These are phyloP conservation scores for Medicago arabica DNA, from an alignment of 306 rosid genomes.

Conservation along the genomic window DNA sequence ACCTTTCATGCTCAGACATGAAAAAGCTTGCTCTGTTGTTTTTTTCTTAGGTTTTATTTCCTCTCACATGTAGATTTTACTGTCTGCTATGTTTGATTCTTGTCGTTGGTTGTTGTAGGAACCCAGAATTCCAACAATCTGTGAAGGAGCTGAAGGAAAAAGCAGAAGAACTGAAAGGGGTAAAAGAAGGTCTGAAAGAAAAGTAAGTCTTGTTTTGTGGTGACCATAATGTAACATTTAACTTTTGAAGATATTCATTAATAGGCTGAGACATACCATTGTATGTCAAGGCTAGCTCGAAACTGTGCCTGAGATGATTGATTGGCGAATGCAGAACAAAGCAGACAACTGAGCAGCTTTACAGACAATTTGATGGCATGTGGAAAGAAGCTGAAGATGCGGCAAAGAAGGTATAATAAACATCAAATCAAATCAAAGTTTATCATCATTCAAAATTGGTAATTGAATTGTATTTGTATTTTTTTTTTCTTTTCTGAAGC, in stretches of 20 bases:
- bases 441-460: slow-evolving; percentile 11
- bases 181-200: slow-evolving; percentile 73
- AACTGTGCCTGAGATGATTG: slow-evolving; percentile 87
- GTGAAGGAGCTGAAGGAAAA: slow-evolving; percentile 80
- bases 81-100: slow-evolving; percentile 8
- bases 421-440: slow-evolving; percentile 25
- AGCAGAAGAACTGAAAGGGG: slow-evolving; percentile 80
- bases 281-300: slow-evolving; percentile 95
- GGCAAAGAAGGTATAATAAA: slow-evolving; percentile 72
- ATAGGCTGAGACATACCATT: slow-evolving; percentile 91
- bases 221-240: slow-evolving; percentile 28
- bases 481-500: not conserved
- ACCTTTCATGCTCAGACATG: no score
- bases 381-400: slow-evolving; percentile 89
- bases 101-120: slow-evolving; percentile 52
- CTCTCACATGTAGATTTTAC: not conserved
- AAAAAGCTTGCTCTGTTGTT: slow-evolving; percentile 2
- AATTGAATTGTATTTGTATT: not conserved
- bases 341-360: slow-evolving; percentile 87
- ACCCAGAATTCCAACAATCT: slow-evolving; percentile 74
- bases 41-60: not conserved
- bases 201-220: slow-evolving; percentile 57
- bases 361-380: slow-evolving; percentile 86
- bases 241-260: slow-evolving; percentile 39
- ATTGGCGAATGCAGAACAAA: slow-evolving; percentile 96